These are phyloP conservation scores for Triglochin maritima DNA, from an alignment of 106 monocot genomes.

Conservation along the genomic window DNA sequence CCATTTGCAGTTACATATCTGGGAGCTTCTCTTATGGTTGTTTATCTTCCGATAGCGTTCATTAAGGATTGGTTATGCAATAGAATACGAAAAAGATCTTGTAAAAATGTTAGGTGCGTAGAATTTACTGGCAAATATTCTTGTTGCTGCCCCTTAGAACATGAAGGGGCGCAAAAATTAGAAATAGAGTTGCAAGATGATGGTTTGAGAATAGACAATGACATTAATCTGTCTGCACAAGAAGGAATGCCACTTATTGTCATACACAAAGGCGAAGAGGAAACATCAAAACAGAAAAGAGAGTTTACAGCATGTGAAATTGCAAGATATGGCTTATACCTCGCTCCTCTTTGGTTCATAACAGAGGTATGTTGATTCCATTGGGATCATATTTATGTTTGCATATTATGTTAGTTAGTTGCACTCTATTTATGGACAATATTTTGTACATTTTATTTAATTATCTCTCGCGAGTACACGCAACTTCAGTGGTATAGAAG, in stretches of 20 bases:
- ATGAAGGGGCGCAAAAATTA: slow-evolving; percentile 42
- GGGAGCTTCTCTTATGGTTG: slow-evolving; percentile 92
- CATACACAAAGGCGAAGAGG: slow-evolving; percentile 24
- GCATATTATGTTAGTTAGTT: neutral
- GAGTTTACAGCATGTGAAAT: slow-evolving; percentile 53
- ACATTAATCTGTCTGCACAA: slow-evolving; percentile 34
- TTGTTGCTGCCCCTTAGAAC: slow-evolving; percentile 29
- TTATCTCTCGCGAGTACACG: too few relatives aligned
- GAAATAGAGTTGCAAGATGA: slow-evolving; percentile 52
- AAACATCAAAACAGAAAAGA: slow-evolving; percentile 26
- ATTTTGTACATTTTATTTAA: too few relatives aligned
- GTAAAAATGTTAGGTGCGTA: slow-evolving; percentile 14
- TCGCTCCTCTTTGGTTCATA: slow-evolving; percentile 91
- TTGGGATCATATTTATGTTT: neutral
- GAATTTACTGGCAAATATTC: slow-evolving; percentile 29
- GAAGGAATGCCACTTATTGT: slow-evolving; percentile 44
- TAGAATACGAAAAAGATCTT: slow-evolving; percentile 29
- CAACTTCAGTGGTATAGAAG: too few relatives aligned
- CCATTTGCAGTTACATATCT: slow-evolving; percentile 97
- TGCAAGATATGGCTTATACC: slow-evolving; percentile 75
- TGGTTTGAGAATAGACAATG: slow-evolving; percentile 51
- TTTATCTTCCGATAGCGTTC: slow-evolving; percentile 87
- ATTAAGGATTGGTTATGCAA: slow-evolving; percentile 76
- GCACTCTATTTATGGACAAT: neutral
- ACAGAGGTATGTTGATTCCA: slow-evolving; percentile 53